Percentiles rank a stretch among this genome's conserved stretches.
phyloP scores from a whole-genome alignment of 345 rosid species.

The Pseudoturritis turrita region DNA sequence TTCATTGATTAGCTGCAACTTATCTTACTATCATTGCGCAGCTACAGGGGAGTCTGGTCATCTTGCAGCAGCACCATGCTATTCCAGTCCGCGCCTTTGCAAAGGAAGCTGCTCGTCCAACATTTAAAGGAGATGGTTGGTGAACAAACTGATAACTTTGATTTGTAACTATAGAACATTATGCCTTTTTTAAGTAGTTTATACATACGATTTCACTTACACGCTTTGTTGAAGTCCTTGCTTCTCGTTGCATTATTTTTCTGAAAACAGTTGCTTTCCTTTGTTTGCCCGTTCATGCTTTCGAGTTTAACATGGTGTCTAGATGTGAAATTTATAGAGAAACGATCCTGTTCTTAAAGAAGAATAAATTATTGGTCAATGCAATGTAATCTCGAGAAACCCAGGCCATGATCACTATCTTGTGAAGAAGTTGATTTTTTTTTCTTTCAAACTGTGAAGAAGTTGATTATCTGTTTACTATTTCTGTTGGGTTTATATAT shows the following conservation, averaged over 20 bases:
- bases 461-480: no score
- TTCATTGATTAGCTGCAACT: neutral
- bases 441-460: no score
- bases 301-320: neutral
- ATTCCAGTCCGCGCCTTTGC: conserved; percentile 67
- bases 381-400: neutral
- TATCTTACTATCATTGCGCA: conserved; percentile 27
- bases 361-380: neutral
- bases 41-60: conserved; percentile 46
- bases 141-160: neutral
- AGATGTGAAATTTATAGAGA: neutral
- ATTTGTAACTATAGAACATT: neutral
- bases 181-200: neutral
- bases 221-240: neutral
- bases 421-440: no score
- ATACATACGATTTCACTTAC: neutral
- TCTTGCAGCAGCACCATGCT: conserved; percentile 49
- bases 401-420: neutral
- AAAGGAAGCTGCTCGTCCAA: conserved; percentile 62
- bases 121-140: conserved; percentile 88
- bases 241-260: neutral
- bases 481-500: neutral
- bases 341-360: neutral
- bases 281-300: neutral
- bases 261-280: neutral